A percentile compares a stretch with the other conserved stretches of the same genome.
These are phyloP conservation scores for Talaromyces wortmannii DNA, from an alignment of 495 filamentous ascomycete genomes.

Conservation along the genomic window DNA sequence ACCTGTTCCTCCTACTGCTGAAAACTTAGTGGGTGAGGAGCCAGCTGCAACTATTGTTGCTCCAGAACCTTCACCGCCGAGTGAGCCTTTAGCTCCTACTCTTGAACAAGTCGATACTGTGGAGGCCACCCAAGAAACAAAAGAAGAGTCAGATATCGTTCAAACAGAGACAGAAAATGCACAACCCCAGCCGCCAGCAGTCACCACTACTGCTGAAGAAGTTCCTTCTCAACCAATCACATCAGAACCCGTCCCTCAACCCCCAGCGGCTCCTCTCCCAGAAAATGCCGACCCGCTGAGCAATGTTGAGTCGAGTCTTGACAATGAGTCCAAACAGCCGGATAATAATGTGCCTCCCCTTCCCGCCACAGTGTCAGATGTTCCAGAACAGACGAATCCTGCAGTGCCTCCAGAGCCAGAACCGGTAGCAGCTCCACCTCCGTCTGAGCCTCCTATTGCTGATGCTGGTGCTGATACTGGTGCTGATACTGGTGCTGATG, in stretches of 20 bases:
- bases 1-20: not conserved
- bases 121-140: slow-evolving; percentile 1
- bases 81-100: not conserved
- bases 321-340: not conserved
- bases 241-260: not conserved
- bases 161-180: slow-evolving; percentile 3
- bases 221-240: not conserved
- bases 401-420: not conserved
- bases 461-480: too few relatives aligned
- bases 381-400: not conserved
- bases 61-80: not conserved
- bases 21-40: not conserved
- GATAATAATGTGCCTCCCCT: too few relatives aligned
- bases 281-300: not conserved
- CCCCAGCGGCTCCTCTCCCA: not conserved
- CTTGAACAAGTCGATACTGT: not conserved
- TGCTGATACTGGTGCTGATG: not conserved
- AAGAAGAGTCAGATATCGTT: slow-evolving; percentile 3
- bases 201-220: not conserved
- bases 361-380: too few relatives aligned
- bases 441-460: not conserved
- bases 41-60: not conserved
- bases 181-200: not conserved
- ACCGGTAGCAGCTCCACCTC: not conserved
- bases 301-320: not conserved